Evolutionary conservation across 805 yeast genomes (phyloP), one percentile per base, ranked within the genome.

Genomic region (Candida quercuum): DNA sequence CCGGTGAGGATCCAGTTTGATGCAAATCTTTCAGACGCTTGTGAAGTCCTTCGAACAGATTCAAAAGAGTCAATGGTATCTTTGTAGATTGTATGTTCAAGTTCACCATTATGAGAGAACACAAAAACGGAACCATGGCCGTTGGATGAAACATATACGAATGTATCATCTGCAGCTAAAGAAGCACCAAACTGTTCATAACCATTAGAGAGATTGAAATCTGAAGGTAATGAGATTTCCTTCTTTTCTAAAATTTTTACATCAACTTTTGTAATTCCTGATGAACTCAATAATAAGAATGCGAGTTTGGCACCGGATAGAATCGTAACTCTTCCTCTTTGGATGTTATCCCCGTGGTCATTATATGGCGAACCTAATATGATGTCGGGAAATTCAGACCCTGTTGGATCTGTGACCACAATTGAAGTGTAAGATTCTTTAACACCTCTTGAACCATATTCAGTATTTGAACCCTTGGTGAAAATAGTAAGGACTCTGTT

Each of bases 151-250:
- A 72, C 52, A 4, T 69, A 57, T 0, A 64, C 25, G 14, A 40
- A 42, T 4, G 50, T 28, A 0, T 45, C 43, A 5, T 63, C 55
- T 3, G 52, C 35, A 0, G 66, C 52, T 13, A 70, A 26, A 2
- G 57, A 36, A 1, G 61, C 33, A 0, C 75, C 79, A 47, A 71
- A 66, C 36, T 63, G 69, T 32, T 66, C 74, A 48, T 61, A 74
- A 7, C 57, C 56, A 23, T 45, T 38, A 5, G 28, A n/a, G 20
- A 46, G 49, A 2, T 13, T 24, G 6, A 47, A 41, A 3, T 16
- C 17, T 2, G 8, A 3, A 1, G 64, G 70, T 6, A 54, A 21
- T 2, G 24, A 17, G 2, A 41, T 6, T 13, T 33, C 12, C 1
- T 12, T 6, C 3, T 12, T 11, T 1, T 25, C 23, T 3, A 50